Evolutionary conservation across 179 eudicot genomes (phyloP), one percentile per base, ranked within the genome.

Genomic region (Beta macrorhiza): DNA sequence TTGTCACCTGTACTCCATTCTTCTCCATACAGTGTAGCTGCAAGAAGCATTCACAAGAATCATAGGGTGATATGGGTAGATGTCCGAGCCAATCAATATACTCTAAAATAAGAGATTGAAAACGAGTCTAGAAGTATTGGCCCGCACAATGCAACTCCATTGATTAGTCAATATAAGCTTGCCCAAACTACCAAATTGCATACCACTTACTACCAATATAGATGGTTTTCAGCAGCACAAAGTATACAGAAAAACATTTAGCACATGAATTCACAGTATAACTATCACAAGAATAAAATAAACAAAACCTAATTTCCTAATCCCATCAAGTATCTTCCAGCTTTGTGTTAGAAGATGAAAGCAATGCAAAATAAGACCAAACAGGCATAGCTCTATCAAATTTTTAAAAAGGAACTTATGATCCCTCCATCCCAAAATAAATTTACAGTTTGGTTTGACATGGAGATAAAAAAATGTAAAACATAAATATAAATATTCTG

Each of bases 11-110:
- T 56, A 68, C 82, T 65, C 95, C 97, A 67, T 87, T 83, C 86
- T 90, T 90, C 89, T 92, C 95, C 82, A 82, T 85, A 85, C 98
- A 92, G 84, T 90, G 93, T 84, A 96, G 64, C 99, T 95, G 95
- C 22, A 70, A 83, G 78, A 58, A 58, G 52, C 29, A 49, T 74
- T 75, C 67, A 52, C 7, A 81, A 62, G 16, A 16, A 32, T 76
- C 19, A 19, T 75, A 79, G 51, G 58, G 42, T 5, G 53, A 49
- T 49, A 37, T 3, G 67, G 62, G 25, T 32, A 72, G 57, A 22
- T 74, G 56, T 63, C 63, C 61, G 61, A 16, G n/a, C 59, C 42
- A 37, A 37, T 37, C 70, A 57, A 51, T 14, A 20, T 14, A 71
- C 45, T 63, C 37, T 37, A 62, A 2, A 55, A 22, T 9, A 76